phyloP scores from a whole-genome alignment of 306 rosid genomes.

The Ormosia semicastrata region DNA sequence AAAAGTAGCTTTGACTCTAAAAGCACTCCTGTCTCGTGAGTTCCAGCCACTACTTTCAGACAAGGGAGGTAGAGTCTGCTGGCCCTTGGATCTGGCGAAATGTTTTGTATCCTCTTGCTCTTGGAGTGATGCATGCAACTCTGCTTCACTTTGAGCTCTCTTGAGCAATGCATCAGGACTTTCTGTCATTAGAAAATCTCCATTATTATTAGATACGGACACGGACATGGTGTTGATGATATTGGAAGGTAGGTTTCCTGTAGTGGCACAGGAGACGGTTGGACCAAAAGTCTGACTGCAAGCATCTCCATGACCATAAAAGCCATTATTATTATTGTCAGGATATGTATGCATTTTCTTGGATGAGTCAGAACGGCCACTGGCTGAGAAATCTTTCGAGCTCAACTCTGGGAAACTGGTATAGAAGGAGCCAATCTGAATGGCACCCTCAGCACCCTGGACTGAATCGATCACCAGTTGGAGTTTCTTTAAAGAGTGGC shows the following conservation, averaged over 20 bases:
- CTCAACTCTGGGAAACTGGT: conserved; percentile 58
- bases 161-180: conserved; percentile 22
- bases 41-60: conserved; percentile 21
- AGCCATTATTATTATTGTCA: neutral
- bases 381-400: conserved; percentile 23
- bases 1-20: conserved; percentile 56
- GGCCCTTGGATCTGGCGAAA: conserved; percentile 18
- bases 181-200: conserved; percentile 36
- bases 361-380: conserved; percentile 11
- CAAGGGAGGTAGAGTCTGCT: conserved; percentile 22
- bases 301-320: conserved; percentile 32
- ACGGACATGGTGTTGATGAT: conserved; percentile 13
- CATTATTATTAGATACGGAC: neutral
- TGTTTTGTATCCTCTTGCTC: conserved; percentile 36
- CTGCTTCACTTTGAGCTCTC: conserved; percentile 28
- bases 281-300: conserved; percentile 45
- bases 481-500: conserved; percentile 63
- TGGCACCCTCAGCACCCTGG: conserved; percentile 67
- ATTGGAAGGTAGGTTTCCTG: conserved; percentile 21
- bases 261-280: neutral
- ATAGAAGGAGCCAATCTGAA: conserved; percentile 55
- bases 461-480: conserved; percentile 69
- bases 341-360: conserved; percentile 6
- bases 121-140: conserved; percentile 8
- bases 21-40: conserved; percentile 21